Base-by-base conservation (phyloP, 202 grass and related monocot species). In the Dendrocalamus latiflorus region DNA sequence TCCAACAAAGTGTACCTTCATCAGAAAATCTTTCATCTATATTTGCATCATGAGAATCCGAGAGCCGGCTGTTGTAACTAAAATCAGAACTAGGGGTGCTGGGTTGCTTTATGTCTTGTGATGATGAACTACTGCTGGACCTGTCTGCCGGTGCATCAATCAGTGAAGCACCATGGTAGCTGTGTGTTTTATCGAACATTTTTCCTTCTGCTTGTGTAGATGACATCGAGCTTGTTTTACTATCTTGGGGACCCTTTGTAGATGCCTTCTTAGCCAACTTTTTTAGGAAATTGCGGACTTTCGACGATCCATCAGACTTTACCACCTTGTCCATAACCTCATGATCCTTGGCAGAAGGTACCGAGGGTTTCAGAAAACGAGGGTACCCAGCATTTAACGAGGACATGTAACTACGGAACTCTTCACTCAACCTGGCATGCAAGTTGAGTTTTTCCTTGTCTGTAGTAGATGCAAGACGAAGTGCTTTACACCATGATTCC, bases 401-500 rank as follows among this genome's bases (percentile, higher is more conserved):
- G 65, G 88, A 81, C 34, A 97, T 26, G 77, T 97, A 97, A 65
- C 65, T 70, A 68, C 47, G 86, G 54, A 88, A 93, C 71, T 93
- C 80, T 86, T 90, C 72, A 37, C 74, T 59, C 74, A 83, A 79
- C 82, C 85, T 68, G 4, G 74, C 81, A 47, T 72, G 80, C 79
- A 75, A 81, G 60, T 77, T 44, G 8, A 58, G 72, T 79, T 88
- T 90, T 22, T 43, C 50, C 21, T 34, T 51, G 61, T 93, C 88
- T 75, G 82, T 39, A 13, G 48, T 81, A 39, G 90, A 89, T 85
- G 94, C 94, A 88, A 97, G 89, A 81, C 81, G 74, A 45, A 97
- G 89, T 55, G 86, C 81, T 91, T 89, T 91, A 53, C 91, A 97
- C 94, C 94, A 97, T 48, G 94, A 97, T 88, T 97, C 94, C 74